phyloP scores from a whole-genome alignment of 805 yeast species.

The Lipomyces kockii region DNA sequence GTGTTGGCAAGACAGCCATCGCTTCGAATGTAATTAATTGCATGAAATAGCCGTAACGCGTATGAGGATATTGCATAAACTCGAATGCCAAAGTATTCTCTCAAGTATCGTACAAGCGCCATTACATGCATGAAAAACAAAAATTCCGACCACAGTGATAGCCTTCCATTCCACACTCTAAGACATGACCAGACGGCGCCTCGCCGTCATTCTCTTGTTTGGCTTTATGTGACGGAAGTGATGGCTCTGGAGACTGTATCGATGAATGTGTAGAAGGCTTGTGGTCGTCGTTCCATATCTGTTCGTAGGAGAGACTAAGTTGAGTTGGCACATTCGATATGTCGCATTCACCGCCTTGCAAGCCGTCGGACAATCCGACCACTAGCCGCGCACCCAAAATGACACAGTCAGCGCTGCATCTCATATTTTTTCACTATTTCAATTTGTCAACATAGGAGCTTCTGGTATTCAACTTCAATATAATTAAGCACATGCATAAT shows the following conservation, averaged over 20 bases:
- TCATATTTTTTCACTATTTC: no score
- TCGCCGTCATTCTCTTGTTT: not conserved
- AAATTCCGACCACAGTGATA: slow-evolving; percentile 31
- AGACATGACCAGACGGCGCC: not conserved
- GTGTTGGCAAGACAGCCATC: no score
- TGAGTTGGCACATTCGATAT: not conserved
- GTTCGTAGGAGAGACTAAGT: no score
- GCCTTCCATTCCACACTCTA: slow-evolving; percentile 29
- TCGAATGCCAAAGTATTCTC: not conserved
- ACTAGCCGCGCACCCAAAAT: not conserved
- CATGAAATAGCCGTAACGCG: no score
- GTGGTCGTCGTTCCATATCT: no score
- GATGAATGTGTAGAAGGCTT: not conserved
- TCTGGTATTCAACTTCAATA: no score
- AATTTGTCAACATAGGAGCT: no score
- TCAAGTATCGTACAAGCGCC: not conserved
- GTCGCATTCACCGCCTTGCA: no score
- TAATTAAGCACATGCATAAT: no score
- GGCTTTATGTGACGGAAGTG: not conserved
- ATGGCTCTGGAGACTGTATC: not conserved
- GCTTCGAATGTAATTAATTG: no score
- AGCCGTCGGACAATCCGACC: not conserved
- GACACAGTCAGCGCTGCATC: no score
- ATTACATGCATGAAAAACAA: slow-evolving; percentile 31
- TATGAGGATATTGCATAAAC: no score